phyloP scores from a whole-genome alignment of 129 eudicot species.

The Artemisia argyi region DNA sequence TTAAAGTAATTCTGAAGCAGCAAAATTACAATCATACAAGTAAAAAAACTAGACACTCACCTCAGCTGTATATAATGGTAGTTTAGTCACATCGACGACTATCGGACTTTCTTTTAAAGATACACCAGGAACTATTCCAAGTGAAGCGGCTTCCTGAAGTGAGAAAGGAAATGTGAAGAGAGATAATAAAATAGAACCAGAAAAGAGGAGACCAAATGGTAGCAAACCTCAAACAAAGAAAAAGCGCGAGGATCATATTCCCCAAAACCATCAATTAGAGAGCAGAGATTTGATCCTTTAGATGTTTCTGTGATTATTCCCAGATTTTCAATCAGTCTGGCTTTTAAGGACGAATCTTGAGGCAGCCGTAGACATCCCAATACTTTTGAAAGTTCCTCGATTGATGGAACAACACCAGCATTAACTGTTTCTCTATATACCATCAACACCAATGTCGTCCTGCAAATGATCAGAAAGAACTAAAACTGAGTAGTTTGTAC shows the following conservation, averaged over 20 bases:
- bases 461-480: slow-evolving; percentile 34
- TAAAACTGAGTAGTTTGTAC: neutral
- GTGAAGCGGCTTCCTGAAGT: slow-evolving; percentile 92
- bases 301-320: slow-evolving; percentile 55
- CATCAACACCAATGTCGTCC: slow-evolving; percentile 83
- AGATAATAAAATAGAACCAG: neutral
- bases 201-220: neutral
- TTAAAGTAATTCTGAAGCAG: slow-evolving; percentile 7
- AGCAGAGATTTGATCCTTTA: slow-evolving; percentile 63
- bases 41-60: slow-evolving; percentile 30
- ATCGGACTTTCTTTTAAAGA: slow-evolving; percentile 78
- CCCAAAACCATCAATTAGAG: slow-evolving; percentile 91
- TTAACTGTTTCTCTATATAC: slow-evolving; percentile 80
- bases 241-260: slow-evolving; percentile 96
- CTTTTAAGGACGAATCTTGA: slow-evolving; percentile 60
- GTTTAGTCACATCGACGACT: slow-evolving; percentile 59
- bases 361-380: slow-evolving; percentile 92
- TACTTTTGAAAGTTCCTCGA: slow-evolving; percentile 77
- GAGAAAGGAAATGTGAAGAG: neutral
- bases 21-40: neutral
- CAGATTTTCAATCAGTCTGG: slow-evolving; percentile 74
- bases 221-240: slow-evolving; percentile 78
- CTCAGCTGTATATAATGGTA: slow-evolving; percentile 67
- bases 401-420: slow-evolving; percentile 71
- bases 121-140: slow-evolving; percentile 71